Evolutionary conservation across 306 rosid genomes (phyloP).

Genomic region (Urtica urens): DNA sequence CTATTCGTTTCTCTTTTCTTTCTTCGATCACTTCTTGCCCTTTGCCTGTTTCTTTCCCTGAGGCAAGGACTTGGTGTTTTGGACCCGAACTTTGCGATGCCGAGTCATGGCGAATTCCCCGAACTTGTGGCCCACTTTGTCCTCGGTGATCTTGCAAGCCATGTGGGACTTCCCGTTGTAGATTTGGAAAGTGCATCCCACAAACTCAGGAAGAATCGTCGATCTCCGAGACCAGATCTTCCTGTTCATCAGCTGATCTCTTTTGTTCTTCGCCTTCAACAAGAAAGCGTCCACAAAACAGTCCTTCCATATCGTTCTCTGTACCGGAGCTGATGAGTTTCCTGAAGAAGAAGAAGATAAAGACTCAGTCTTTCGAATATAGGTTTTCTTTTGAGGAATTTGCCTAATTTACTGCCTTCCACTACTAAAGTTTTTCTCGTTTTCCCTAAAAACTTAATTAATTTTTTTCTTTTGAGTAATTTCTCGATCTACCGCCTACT

Average conservation of each 20-base stretch:
- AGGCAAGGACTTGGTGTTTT: slow-evolving; percentile 1
- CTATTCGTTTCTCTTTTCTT: too few species aligned
- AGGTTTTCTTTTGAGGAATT: too few species aligned
- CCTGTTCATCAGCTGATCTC: slow-evolving; percentile 16
- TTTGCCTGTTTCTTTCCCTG: background rate
- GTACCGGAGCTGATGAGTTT: background rate
- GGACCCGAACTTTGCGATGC: slow-evolving; percentile 14
- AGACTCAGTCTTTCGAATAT: too few species aligned
- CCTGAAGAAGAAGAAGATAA: too few species aligned
- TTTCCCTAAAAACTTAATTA: too few species aligned
- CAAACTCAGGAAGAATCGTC: slow-evolving; percentile 22
- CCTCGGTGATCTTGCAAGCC: slow-evolving; percentile 22
- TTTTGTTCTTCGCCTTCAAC: slow-evolving; percentile 19
- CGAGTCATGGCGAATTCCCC: slow-evolving; percentile 27
- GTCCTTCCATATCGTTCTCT: slow-evolving; percentile 6
- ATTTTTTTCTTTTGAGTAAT: too few species aligned
- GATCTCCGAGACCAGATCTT: slow-evolving; percentile 26
- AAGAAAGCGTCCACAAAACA: slow-evolving; percentile 25
- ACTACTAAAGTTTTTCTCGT: too few species aligned
- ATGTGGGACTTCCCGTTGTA: slow-evolving; percentile 21
- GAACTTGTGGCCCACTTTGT: slow-evolving; percentile 26
- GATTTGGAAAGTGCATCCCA: slow-evolving; percentile 14
- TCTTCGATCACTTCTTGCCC: background rate
- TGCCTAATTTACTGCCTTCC: too few species aligned
- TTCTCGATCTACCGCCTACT: too few species aligned